These are phyloP conservation scores for Verticillium alfalfae DNA, from an alignment of 2,329 filamentous ascomycete species.

Conservation along the genomic window DNA sequence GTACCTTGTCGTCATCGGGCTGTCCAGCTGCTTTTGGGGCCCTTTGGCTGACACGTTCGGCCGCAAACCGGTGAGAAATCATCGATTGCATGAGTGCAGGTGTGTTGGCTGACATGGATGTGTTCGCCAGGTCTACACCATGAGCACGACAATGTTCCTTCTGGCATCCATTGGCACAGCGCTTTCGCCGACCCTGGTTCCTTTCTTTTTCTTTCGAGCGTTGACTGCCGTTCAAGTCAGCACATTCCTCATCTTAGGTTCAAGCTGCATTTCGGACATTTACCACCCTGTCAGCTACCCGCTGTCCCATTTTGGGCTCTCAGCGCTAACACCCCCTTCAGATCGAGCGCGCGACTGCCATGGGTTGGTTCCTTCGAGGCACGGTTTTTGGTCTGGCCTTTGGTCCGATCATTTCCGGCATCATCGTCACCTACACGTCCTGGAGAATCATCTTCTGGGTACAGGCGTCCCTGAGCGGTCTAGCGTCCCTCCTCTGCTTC, in stretches of 20 bases:
- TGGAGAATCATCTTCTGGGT: no score
- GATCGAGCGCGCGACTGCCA: no score
- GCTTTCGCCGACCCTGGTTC: no score
- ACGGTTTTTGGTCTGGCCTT: constrained; percentile 52
- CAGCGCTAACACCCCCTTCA: not conserved
- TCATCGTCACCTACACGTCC: no score
- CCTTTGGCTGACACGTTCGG: constrained; percentile 64
- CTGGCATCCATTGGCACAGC: no score
- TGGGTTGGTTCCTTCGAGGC: constrained; percentile 27
- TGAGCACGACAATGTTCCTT: constrained; percentile 38
- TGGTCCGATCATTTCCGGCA: not conserved
- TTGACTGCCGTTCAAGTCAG: no score
- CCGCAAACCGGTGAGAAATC: constrained; percentile 42
- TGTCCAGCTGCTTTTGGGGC: constrained; percentile 66
- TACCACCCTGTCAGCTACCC: no score
- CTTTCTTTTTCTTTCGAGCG: no score
- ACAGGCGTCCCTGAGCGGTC: constrained; percentile 28
- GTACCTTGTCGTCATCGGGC: constrained; percentile 68
- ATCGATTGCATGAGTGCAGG: not conserved
- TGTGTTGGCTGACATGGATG: not conserved
- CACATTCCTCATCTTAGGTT: no score
- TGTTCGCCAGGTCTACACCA: constrained; percentile 43
- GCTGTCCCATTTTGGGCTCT: no score
- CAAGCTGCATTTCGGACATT: no score
- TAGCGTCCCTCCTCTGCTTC: constrained; percentile 52